A percentile compares a stretch with the other conserved stretches of the same genome.
Evolutionary conservation across 2,329 filamentous ascomycete genomes (phyloP).

Genomic region (Fusarium anguioides): DNA sequence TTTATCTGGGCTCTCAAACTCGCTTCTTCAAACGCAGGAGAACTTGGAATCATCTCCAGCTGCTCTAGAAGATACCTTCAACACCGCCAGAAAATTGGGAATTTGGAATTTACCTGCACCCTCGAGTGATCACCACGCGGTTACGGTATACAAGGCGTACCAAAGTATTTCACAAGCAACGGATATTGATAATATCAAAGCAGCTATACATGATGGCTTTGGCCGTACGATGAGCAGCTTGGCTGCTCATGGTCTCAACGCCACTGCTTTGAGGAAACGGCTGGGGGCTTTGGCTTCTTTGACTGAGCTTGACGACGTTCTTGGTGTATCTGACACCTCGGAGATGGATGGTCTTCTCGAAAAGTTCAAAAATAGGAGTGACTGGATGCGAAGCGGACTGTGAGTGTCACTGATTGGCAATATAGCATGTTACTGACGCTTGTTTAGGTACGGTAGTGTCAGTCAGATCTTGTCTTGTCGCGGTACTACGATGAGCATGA

Average conservation of each 20-base stretch:
- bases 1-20: slow-evolving; percentile 85
- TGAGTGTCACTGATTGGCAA: slow-evolving; percentile 55
- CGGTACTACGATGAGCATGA: slow-evolving; percentile 82
- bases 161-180: slow-evolving; percentile 79
- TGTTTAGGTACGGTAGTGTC: slow-evolving; percentile 76
- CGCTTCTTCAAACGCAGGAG: slow-evolving; percentile 76
- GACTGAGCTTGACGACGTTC: slow-evolving; percentile 82
- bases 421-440: slow-evolving; percentile 17
- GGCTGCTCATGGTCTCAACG: slow-evolving; percentile 60
- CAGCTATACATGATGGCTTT: slow-evolving; percentile 72
- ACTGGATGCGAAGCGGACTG: slow-evolving; percentile 87
- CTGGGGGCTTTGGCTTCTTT: slow-evolving; percentile 76
- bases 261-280: slow-evolving; percentile 63
- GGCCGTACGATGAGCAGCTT: slow-evolving; percentile 69
- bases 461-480: slow-evolving; percentile 84
- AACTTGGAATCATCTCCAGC: slow-evolving; percentile 66
- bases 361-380: slow-evolving; percentile 72
- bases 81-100: slow-evolving; percentile 83
- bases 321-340: slow-evolving; percentile 68
- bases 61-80: slow-evolving; percentile 78
- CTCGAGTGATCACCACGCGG: slow-evolving; percentile 69
- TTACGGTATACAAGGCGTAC: slow-evolving; percentile 82
- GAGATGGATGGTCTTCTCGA: slow-evolving; percentile 72
- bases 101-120: slow-evolving; percentile 92
- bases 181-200: slow-evolving; percentile 63